Evolutionary conservation across 1,139 yeast genomes (phyloP).

Genomic region (Hyphopichia wangnamkhiaoensis): DNA sequence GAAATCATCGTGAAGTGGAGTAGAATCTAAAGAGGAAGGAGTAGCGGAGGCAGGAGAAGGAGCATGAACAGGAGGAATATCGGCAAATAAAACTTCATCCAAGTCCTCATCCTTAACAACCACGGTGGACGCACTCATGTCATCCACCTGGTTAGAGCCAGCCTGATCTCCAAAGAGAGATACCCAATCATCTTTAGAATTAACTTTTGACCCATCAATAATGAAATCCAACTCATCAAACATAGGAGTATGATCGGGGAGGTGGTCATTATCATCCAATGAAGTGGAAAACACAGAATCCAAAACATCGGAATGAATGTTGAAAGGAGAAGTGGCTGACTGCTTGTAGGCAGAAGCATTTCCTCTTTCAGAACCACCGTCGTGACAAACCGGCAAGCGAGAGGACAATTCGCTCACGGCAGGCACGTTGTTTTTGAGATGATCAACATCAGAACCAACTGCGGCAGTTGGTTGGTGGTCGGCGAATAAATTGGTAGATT

Average conservation of each 20-base stretch:
- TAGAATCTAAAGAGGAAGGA: slow-evolving; percentile 27
- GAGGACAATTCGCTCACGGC: slow-evolving; percentile 17
- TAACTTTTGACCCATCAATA: slow-evolving; percentile 46
- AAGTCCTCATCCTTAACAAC: slow-evolving; percentile 20
- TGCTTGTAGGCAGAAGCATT: slow-evolving; percentile 8
- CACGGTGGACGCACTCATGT: slow-evolving; percentile 9
- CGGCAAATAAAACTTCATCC: slow-evolving; percentile 15
- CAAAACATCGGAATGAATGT: slow-evolving; percentile 58
- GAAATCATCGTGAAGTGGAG: slow-evolving; percentile 4
- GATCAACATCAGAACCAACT: slow-evolving; percentile 4
- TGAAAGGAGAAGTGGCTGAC: slow-evolving; percentile 40
- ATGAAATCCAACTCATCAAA: slow-evolving; percentile 56
- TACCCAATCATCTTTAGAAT: slow-evolving; percentile 58
- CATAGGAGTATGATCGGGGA: slow-evolving; percentile 62
- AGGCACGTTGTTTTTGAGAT: slow-evolving; percentile 5
- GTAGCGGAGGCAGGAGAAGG: slow-evolving; percentile 25
- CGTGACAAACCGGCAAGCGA: slow-evolving; percentile 18
- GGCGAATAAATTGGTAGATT: slow-evolving; percentile 24
- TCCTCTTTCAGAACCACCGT: slow-evolving; percentile 10
- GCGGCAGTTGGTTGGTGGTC: slow-evolving; percentile 10
- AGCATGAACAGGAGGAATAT: slow-evolving; percentile 5
- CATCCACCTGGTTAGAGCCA: slow-evolving; percentile 7
- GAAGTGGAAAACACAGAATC: slow-evolving; percentile 61
- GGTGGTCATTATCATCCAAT: slow-evolving; percentile 36
- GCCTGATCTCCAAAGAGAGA: slow-evolving; percentile 57